Base-by-base conservation (phyloP, 1,284 basidiomycete species). In the Microbotryum saponariae region DNA sequence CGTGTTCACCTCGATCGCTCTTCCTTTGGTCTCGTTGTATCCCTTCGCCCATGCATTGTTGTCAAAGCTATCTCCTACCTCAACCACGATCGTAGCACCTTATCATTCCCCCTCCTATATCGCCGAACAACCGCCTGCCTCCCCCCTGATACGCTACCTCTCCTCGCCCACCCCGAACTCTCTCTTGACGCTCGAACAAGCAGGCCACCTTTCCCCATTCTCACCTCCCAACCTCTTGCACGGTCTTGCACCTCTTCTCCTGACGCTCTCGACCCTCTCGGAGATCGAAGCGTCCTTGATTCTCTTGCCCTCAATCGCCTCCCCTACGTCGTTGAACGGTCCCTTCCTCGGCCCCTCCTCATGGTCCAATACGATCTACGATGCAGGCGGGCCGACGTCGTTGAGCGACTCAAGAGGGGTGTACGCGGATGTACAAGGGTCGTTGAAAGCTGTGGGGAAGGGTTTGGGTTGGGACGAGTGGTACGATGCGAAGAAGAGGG, bases 21-120 rank as follows among this genome's bases (percentile, higher is more conserved):
- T 68, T 10, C 58, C 54, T 2, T 62, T 68, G 50, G 56, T 58
- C 7, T 50, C 47, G 2, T 50, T 68, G 1, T 45, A 64, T 29
- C 62, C 64, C 1, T 59, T 68, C 56, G 67, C 59, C 6, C 42
- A 50, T 6, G 51, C 51, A 21, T 48, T 68, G 6, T 47, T 66
- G 58, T 31, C 51, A 20, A 27, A 50, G 4, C 47, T 68, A 20
- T n/a, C 49, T 7, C 64, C 67, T 0, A 12, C 49, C 1, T 27
- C 21, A 1, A 47, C 45, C 0, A 64, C 62, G 10, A 55, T 66
- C 54, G 18, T 68, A 20, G 56, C 62, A 6, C 59, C 67, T 4
- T 68, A 66, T 49, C 62, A 68, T 46, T 50, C 60, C 29, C 60
- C 67, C 1, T 64, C 64, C 4, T 68, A 66, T 56, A 60, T 66